Evolutionary conservation across 1,139 yeast species (phyloP).

Genomic region (Cylindricascospora bacillispora): DNA sequence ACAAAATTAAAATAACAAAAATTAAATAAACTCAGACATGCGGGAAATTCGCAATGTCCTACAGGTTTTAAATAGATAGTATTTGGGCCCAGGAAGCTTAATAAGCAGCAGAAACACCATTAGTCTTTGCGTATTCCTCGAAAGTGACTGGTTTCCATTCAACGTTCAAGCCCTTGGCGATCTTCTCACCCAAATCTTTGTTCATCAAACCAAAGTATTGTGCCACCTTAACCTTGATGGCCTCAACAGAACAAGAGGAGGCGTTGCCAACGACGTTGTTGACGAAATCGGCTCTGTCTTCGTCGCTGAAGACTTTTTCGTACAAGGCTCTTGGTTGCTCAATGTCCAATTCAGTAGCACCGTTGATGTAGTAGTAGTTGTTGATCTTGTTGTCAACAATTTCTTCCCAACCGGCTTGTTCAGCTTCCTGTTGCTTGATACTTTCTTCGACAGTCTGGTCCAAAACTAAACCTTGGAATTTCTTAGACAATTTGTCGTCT

Average conservation of each 20-base stretch:
- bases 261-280: slow-evolving; percentile 32
- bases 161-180: slow-evolving; percentile 30
- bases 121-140: slow-evolving; percentile 22
- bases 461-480: slow-evolving; percentile 26
- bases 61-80: too few relatives aligned
- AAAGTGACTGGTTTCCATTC: slow-evolving; percentile 24
- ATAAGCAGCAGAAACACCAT: background rate
- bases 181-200: slow-evolving; percentile 26
- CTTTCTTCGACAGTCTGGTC: slow-evolving; percentile 19
- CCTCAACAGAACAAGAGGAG: slow-evolving; percentile 17
- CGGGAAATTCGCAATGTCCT: too few relatives aligned
- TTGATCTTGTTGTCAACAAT: slow-evolving; percentile 29
- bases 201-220: slow-evolving; percentile 31
- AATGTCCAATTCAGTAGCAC: slow-evolving; percentile 31
- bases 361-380: slow-evolving; percentile 29
- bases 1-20: too few relatives aligned
- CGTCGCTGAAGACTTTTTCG: slow-evolving; percentile 28
- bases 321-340: slow-evolving; percentile 36
- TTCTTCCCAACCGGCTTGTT: slow-evolving; percentile 28
- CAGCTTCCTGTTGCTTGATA: slow-evolving; percentile 16
- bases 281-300: slow-evolving; percentile 26
- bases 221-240: slow-evolving; percentile 28
- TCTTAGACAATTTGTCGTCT: slow-evolving; percentile 7
- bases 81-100: background rate
- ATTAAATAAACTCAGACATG: too few relatives aligned